Evolutionary conservation across 129 eudicot genomes (phyloP).

Genomic region (Gnaphalium uliginosum): DNA sequence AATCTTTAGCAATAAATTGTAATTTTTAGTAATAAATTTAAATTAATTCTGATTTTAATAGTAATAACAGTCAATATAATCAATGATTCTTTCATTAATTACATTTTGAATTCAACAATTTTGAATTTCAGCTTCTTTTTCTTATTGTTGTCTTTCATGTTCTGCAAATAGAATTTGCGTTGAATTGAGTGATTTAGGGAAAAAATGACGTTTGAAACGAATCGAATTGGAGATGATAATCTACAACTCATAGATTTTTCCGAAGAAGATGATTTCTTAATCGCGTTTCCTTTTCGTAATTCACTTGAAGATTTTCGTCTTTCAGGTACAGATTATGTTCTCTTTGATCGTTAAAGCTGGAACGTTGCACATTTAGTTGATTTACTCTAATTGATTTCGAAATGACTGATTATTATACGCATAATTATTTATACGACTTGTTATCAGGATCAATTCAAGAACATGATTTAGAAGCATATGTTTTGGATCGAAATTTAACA

Average conservation of each 20-base stretch:
- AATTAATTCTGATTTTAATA: slow-evolving; percentile 13
- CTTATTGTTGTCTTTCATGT: not conserved
- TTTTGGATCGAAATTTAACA: not conserved
- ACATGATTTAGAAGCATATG: not conserved
- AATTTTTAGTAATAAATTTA: slow-evolving; percentile 21
- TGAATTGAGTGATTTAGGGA: not conserved
- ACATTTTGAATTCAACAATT: slow-evolving; percentile 7
- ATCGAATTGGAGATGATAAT: slow-evolving; percentile 40
- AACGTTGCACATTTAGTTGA: not conserved
- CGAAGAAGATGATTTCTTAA: slow-evolving; percentile 63
- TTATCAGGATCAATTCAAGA: too few species aligned
- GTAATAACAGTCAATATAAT: not conserved
- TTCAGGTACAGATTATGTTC: slow-evolving; percentile 38
- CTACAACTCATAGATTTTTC: slow-evolving; percentile 49
- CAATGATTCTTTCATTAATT: slow-evolving; percentile 20
- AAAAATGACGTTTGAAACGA: slow-evolving; percentile 10
- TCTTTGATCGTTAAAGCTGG: not conserved
- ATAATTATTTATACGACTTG: not conserved
- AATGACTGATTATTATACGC: not conserved
- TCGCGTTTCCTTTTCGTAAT: slow-evolving; percentile 45
- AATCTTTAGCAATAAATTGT: slow-evolving; percentile 15
- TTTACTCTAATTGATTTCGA: not conserved
- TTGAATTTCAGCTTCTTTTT: slow-evolving; percentile 10
- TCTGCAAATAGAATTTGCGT: slow-evolving; percentile 12
- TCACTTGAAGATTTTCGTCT: slow-evolving; percentile 61